A percentile compares a stretch with the other conserved stretches of the same genome.
Evolutionary conservation across 2,329 filamentous ascomycete genomes (phyloP).

Genomic region (Penicillium sp.): DNA sequence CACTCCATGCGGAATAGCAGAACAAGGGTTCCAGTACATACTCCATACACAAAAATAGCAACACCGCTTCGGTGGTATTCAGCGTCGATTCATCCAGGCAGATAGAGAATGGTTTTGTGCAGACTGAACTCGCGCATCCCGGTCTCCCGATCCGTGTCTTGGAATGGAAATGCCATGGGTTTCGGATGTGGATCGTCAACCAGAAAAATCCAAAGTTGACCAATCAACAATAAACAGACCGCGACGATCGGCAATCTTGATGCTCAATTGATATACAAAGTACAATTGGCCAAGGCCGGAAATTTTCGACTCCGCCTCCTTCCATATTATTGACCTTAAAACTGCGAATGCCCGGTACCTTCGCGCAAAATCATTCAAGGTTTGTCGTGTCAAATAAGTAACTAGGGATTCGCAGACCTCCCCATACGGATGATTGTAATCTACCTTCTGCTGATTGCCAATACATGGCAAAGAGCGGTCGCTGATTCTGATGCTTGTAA

Average conservation of each 20-base stretch:
- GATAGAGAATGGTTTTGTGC: background rate
- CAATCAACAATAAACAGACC: background rate
- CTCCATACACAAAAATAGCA: conserved; percentile 5
- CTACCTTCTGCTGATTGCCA: conserved; percentile 1
- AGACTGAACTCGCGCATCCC: background rate
- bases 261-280: background rate
- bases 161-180: background rate
- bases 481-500: conserved; percentile 13
- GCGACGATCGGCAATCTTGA: background rate
- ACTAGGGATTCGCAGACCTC: background rate
- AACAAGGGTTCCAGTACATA: background rate
- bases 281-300: background rate
- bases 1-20: background rate
- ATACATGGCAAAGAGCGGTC: conserved; percentile 9
- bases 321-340: background rate
- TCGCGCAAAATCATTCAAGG: background rate
- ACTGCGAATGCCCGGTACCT: background rate
- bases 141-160: background rate
- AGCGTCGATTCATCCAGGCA: background rate
- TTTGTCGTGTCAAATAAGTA: background rate
- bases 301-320: conserved; percentile 7
- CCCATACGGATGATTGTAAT: conserved; percentile 6
- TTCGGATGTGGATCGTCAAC: background rate
- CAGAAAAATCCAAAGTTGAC: background rate
- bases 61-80: background rate